A percentile compares a stretch with the other conserved stretches of the same genome.
These are phyloP conservation scores for Plasmopara viticola DNA, from an alignment of 352 stramenopile genomes.

Conservation along the genomic window DNA sequence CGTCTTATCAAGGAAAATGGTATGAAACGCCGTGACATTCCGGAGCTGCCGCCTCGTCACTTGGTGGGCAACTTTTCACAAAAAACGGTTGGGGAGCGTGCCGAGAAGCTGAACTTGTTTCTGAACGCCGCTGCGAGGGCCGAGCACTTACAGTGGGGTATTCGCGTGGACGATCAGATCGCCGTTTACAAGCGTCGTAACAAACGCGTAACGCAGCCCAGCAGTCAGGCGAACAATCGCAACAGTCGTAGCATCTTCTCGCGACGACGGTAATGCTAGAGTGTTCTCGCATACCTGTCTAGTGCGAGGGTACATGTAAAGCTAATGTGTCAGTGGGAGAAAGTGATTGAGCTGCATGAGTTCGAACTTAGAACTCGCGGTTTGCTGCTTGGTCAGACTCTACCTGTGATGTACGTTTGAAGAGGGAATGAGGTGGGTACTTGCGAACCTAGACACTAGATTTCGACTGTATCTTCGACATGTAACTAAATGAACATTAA, in stretches of 20 bases:
- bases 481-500: conserved; percentile 4
- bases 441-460: conserved; percentile 13
- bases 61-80: conserved; percentile 81
- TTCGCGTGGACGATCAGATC: conserved; percentile 83
- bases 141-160: conserved; percentile 84
- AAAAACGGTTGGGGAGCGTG: conserved; percentile 72
- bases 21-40: conserved; percentile 78
- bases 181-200: conserved; percentile 86
- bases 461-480: conserved; percentile 21
- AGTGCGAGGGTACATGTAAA: conserved; percentile 17
- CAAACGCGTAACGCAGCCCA: conserved; percentile 48
- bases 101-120: conserved; percentile 84
- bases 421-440: conserved; percentile 21
- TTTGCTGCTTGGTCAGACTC: conserved; percentile 13
- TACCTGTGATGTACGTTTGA: conserved; percentile 15
- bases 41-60: conserved; percentile 76
- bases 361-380: conserved; percentile 5
- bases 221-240: conserved; percentile 27
- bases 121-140: conserved; percentile 65
- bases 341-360: conserved; percentile 12
- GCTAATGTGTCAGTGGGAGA: conserved; percentile 25
- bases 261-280: conserved; percentile 45
- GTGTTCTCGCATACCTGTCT: conserved; percentile 12
- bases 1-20: conserved; percentile 82
- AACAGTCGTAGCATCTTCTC: conserved; percentile 59